These are phyloP conservation scores for Trichoderma brevicompactum DNA, from an alignment of 2,329 filamentous ascomycete species.

Conservation along the genomic window DNA sequence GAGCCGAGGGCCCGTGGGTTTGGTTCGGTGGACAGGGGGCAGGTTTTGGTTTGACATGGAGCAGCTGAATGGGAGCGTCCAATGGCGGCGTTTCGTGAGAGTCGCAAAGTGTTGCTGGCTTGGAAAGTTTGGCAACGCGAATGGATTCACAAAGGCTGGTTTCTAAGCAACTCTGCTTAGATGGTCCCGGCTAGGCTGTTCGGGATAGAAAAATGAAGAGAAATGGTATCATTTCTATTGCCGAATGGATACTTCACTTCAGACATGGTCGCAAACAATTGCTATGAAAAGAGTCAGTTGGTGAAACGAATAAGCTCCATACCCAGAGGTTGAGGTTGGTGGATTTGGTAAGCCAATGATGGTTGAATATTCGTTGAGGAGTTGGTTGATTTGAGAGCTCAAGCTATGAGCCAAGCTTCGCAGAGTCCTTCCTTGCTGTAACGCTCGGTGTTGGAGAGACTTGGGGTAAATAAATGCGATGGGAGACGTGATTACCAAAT, in stretches of 20 bases:
- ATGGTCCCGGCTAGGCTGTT: neutral
- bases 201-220: neutral
- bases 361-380: neutral
- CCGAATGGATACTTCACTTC: neutral
- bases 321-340: neutral
- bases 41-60: neutral
- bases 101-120: conserved; percentile 2
- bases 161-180: neutral
- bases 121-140: neutral
- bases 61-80: neutral
- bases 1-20: conserved; percentile 5
- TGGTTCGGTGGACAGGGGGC: neutral
- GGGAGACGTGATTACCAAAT: neutral
- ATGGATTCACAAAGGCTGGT: neutral
- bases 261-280: neutral
- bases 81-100: neutral
- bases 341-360: neutral
- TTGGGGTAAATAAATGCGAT: conserved; percentile 1
- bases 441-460: neutral
- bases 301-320: too few species aligned
- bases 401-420: neutral
- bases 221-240: neutral
- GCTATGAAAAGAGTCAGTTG: neutral
- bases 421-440: conserved; percentile 9
- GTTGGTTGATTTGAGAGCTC: neutral